Base-by-base conservation (phyloP, 345 rosid genomes). In the Acer saccharum region DNA sequence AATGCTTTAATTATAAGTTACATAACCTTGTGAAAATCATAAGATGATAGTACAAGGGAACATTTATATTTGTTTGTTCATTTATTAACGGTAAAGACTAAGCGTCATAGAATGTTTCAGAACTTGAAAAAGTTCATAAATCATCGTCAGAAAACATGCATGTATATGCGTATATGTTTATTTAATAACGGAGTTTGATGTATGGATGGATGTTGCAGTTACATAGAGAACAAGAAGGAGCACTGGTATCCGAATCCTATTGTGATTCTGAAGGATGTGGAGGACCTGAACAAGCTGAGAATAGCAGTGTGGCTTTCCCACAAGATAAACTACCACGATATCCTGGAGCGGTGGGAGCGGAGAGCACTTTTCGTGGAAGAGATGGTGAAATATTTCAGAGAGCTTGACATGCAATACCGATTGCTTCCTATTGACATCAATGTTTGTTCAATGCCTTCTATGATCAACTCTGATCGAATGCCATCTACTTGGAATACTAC, bases 341-440 rank as follows among this genome's bases (percentile, higher is more conserved):
- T 88, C 73, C 84, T 73, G 4, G 96, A 86, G 80, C 92, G 87
- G 78, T 91, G 80, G 84, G 65, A 27, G 10, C 82, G 99, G 57
- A 86, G 99, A 82, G 68, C 88, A 0, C 73, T 79, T 0, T 72
- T 95, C 62, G 79, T 91, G 6, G 98, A 95, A 76, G 98, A 95
- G 76, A 72, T 95, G 80, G 79, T 87, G 46, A 91, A 82, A 83
- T 87, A 88, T 12, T 86, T 95, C 76, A 81, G 76, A 67, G 99
- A 95, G 58, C 88, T 90, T 67, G 99, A 92, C 82, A 76, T 93
- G 55, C 90, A 90, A 52, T 90, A 86, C 75, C 92, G 97, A 1
- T 63, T 93, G 82, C 66, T 81, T 13, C 98, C 98, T 1, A 75
- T 87, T 35, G 93, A 88, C 78, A 88, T 95, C 86, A 95, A 90